Evolutionary conservation across 257 asterid species (phyloP), one percentile per base, ranked within the genome.

Genomic region (Salvia rosmarinus): DNA sequence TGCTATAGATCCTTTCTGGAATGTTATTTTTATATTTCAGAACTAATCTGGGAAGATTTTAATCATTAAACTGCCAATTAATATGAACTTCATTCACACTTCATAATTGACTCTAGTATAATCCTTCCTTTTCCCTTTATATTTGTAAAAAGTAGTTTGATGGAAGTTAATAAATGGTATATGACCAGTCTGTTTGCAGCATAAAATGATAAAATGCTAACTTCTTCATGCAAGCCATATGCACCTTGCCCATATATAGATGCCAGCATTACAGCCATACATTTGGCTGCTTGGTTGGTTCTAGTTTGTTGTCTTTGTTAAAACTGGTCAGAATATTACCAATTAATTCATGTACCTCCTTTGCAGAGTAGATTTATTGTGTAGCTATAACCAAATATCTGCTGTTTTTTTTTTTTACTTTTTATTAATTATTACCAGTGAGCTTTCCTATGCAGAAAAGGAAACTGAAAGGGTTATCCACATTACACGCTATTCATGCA

Each of bases 271-370:
- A 0, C 37, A 16, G 67, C 40, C 10, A 21, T 14, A 6, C 2
- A 5, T 14, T 25, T 44, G 23, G 25, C 57, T 66, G 30, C 71
- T 66, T 66, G 71, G 60, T 66, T 46, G 60, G 59, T 30, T 66
- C 71, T 25, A 66, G 60, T 46, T 8, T 28, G 4, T 11, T 47
- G 46, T 30, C 30, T 66, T 30, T 9, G 4, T 9, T 47, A 21
- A 17, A 37, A 3, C 17, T 62, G 50, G 68, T 20, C 9, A 16
- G 21, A 37, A 12, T 40, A 19, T 34, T n/a, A 20, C 68, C 19
- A 19, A 63, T 63, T 39, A 20, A 40, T 39, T 39, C 37, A 12
- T 40, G 11, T 44, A 28, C 64, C 13, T 14, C 28, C 44, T 28
- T 30, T 50, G 54, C 23, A 21, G 23, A 62, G 55, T 21, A 50